Base-by-base conservation (phyloP, 805 yeast species). In the Candida maltosa region DNA sequence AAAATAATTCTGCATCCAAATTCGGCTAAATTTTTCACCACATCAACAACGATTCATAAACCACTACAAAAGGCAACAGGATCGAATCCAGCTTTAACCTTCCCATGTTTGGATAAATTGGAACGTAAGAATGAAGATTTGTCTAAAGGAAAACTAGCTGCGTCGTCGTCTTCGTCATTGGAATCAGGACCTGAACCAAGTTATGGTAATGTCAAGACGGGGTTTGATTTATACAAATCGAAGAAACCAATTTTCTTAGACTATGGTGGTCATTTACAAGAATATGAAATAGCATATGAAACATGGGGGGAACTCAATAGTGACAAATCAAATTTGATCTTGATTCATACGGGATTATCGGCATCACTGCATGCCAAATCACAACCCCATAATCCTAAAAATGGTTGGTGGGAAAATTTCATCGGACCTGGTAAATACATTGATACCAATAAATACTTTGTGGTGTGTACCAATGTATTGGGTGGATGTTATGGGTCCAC, bases 401-500 rank as follows among this genome's bases (percentile, higher is more conserved):
- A 79, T 4, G 97, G 97, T 11, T 89, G 97, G 97, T 89, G 97
- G 97, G 96, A 89, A 53, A 73, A 78, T 39, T 88, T 88, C 59
- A 87, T 89, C 34, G 97, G 97, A 0, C 86, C 95, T 1, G 88
- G 81, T 1, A 70, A 69, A 42, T 78, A 83, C 43, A 56, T 89
- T 34, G 97, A 89, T 52, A 88, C 97, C 1, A 61, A 83, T 49
- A 82, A 80, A 55, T 87, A 73, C 59, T 87, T 87, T 54, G 76
- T 89, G 4, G 76, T 89, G 6, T 89, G 97, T 60, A 85, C 96
- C 1, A 89, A 89, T 54, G 95, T 87, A 4, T 68, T 89, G 28
- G 97, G 96, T 5, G 96, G 97, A 1, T 89, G 97, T 58, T 89
- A 83, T 57, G 97, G 97, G 3, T 83, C 94, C 5, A 88, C 97